Evolutionary conservation across 2,329 filamentous ascomycete genomes (phyloP), one percentile per base, ranked within the genome.

Genomic region (Xylaria sp.): DNA sequence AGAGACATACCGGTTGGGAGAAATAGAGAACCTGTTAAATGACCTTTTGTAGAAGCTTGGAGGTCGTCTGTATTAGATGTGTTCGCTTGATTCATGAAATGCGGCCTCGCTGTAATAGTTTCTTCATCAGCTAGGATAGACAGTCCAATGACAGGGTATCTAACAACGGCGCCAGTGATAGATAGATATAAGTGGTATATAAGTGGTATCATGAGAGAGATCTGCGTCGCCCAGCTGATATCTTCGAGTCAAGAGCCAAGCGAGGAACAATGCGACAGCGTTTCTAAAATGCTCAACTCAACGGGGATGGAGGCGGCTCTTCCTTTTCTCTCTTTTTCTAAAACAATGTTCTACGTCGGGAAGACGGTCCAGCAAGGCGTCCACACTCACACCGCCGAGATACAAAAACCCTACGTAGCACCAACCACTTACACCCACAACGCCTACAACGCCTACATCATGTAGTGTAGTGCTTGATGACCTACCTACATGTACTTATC

Each of bases 301-400:
- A 15, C n/a, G 5, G 13, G 33, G 31, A 15, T 38, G 59, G 66
- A 17, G 65, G 63, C 53, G 49, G 47, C 56, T 61, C 60, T 55
- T 57, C 50, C 47, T 67, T 65, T 64, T 64, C 42, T 66, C 61
- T 49, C 39, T 53, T 51, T 54, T 57, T 55, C 38, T 38, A 54
- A 51, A 55, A 49, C 47, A 29, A 61, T 39, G 22, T 20, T 58
- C 47, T 42, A 36, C 22, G 45, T 65, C 68, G 68, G 68, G 61
- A 68, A 61, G 60, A 68, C 66, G 68, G 68, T 62, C 68, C 68
- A 66, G 17, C 57, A 64, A 64, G 47, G 58, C 68, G 68, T 58
- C 56, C 49, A 60, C 58, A 22, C 58, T 47, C 17, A 31, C 60
- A 51, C 61, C 67, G 61, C 62, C 58, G 63, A 60, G 31, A 58